Conservation (phyloP, 2,329 filamentous ascomycete species). For the Apiospora phragmitis region DNA sequence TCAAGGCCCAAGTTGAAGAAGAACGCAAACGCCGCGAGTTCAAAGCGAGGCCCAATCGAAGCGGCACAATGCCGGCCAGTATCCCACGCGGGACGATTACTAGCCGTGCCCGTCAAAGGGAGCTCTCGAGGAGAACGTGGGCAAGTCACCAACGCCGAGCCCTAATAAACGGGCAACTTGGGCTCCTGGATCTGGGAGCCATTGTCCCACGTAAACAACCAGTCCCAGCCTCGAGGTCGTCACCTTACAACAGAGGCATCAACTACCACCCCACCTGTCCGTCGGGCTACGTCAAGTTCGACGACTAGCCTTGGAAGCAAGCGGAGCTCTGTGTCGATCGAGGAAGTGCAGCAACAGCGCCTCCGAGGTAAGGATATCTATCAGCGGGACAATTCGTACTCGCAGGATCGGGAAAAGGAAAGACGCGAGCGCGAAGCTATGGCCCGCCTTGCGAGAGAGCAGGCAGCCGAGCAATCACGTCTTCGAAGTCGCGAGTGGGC, state of each 20-base stretch:
- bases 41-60: constrained; percentile 59
- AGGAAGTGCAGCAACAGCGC: constrained; percentile 52
- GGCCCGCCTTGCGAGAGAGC: constrained; percentile 55
- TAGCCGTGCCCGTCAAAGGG: constrained; percentile 54
- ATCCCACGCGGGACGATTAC: constrained; percentile 57
- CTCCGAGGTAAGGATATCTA: constrained; percentile 55
- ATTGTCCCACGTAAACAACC: constrained; percentile 31
- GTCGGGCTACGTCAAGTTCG: constrained; percentile 47
- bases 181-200: constrained; percentile 28
- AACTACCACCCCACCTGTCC: constrained; percentile 19
- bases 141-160: constrained; percentile 17
- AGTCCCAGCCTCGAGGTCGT: constrained; percentile 28
- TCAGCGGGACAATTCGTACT: constrained; percentile 50
- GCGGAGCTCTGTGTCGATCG: constrained; percentile 49
- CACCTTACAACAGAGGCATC: constrained; percentile 19
- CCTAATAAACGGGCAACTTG: constrained; percentile 31
- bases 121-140: constrained; percentile 27
- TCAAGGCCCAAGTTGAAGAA: constrained; percentile 60
- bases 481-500: constrained; percentile 63
- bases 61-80: constrained; percentile 40
- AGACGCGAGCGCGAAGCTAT: constrained; percentile 54
- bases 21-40: constrained; percentile 62
- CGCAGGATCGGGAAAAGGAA: constrained; percentile 51
- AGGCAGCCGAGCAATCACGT: constrained; percentile 62
- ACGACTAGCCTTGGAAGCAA: constrained; percentile 44